phyloP scores from a whole-genome alignment of 495 filamentous ascomycete genomes.

The Bryoglossum gracile region DNA sequence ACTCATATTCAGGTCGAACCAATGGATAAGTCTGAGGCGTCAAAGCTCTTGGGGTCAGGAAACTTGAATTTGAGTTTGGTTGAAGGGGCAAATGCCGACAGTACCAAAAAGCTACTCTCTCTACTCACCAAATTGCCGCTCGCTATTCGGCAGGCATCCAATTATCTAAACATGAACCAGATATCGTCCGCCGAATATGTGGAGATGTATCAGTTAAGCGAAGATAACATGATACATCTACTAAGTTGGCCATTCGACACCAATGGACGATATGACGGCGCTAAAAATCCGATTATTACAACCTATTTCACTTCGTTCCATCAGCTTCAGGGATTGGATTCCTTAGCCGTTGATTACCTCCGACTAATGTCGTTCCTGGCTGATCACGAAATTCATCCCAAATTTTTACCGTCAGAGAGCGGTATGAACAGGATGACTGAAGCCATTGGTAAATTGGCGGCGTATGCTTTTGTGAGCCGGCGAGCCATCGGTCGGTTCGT shows the following conservation, averaged over 20 bases:
- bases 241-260: conserved; percentile 42
- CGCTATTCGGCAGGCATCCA: conserved; percentile 40
- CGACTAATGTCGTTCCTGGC: conserved; percentile 25
- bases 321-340: conserved; percentile 29
- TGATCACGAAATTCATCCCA: conserved; percentile 8
- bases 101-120: conserved; percentile 27
- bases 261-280: conserved; percentile 33
- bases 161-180: conserved; percentile 38
- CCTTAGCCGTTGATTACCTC: conserved; percentile 35
- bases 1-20: conserved; percentile 26
- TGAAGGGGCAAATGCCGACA: background rate
- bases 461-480: conserved; percentile 11
- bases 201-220: conserved; percentile 31
- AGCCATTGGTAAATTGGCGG: conserved; percentile 8
- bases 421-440: conserved; percentile 12
- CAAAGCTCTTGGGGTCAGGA: conserved; percentile 22
- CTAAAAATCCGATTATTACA: conserved; percentile 30
- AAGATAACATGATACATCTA: conserved; percentile 26
- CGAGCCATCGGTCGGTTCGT: conserved; percentile 6
- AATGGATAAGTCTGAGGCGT: conserved; percentile 25
- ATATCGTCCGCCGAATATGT: conserved; percentile 37
- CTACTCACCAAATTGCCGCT: conserved; percentile 37
- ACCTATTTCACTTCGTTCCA: conserved; percentile 51
- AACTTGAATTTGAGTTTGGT: conserved; percentile 7
- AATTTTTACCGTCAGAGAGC: conserved; percentile 3